Evolutionary conservation across 83 land plant genomes (phyloP), one percentile per base, ranked within the genome.

Genomic region (Diphasiastrum complanatum): DNA sequence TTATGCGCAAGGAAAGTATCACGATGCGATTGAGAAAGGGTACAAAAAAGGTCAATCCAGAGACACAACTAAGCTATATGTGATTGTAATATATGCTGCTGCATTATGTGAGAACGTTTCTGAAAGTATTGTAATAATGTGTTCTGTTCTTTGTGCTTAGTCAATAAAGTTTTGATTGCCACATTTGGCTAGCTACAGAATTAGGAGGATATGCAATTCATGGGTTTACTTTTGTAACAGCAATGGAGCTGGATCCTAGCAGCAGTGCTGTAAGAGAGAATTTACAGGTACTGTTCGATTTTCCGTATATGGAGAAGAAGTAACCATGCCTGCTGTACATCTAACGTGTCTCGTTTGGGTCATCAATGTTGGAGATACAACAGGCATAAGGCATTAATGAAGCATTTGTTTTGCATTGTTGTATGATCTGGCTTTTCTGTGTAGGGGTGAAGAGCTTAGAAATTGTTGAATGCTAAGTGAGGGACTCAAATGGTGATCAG

Each of bases 1-100:
- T 55, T 83, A 78, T 79, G 80, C 79, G 33, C 87, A 83, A 77
- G 91, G 91, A 23, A 81, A 82, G 22, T 83, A 82, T 36, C 27
- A 45, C 11, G 87, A 83, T 52, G 96, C 96, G 36, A 79, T 89
- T 25, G 48, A 73, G n/a, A 61, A 81, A 51, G 89, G 87, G 46
- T 89, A 79, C 58, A 47, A 53, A 45, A 85, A 75, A 85, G 95
- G 95, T 88, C 49, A 25, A 63, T 51, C 2, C 23, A 18, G n/a
- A n/a, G n/a, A n/a, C n/a, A n/a, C n/a, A n/a, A n/a, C n/a, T n/a
- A n/a, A n/a, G n/a, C n/a, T n/a, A 64, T 31, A 24, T 14, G 3
- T 6, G 30, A 29, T 27, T 43, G 20, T 68, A n/a, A 32, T 46
- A 61, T 45, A 35, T 33, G 19, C 24, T 4, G 30, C n/a, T 36